Percentiles rank a stretch among this genome's conserved stretches.
Evolutionary conservation across 2,329 filamentous ascomycete genomes (phyloP).

Genomic region (Pseudopyricularia cyperi): DNA sequence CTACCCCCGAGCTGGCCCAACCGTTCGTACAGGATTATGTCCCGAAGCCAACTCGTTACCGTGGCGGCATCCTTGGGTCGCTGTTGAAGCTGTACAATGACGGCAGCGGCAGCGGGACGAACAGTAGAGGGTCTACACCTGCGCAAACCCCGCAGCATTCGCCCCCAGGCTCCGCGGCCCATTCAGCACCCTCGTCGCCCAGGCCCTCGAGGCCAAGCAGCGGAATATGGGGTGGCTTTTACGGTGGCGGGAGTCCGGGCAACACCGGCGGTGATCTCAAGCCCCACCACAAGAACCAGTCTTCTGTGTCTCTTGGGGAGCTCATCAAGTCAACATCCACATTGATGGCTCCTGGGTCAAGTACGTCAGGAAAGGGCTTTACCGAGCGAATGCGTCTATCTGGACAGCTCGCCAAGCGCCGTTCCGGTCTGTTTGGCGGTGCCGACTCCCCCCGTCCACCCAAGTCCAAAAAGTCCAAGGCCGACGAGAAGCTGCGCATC

Average conservation of each 20-base stretch:
- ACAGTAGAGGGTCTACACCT: slow-evolving; percentile 25
- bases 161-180: slow-evolving; percentile 7
- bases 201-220: slow-evolving; percentile 1
- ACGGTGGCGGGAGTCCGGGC: neutral
- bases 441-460: neutral
- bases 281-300: neutral
- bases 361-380: slow-evolving; percentile 26
- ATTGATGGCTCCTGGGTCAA: slow-evolving; percentile 23
- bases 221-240: neutral
- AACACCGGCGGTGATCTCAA: neutral
- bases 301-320: neutral
- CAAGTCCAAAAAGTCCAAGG: slow-evolving; percentile 4
- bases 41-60: slow-evolving; percentile 53
- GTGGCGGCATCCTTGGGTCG: slow-evolving; percentile 59
- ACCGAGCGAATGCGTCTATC: slow-evolving; percentile 11
- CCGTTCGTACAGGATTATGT: slow-evolving; percentile 51
- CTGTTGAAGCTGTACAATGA: slow-evolving; percentile 58
- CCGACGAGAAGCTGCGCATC: slow-evolving; percentile 24
- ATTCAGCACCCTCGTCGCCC: neutral
- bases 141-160: slow-evolving; percentile 27
- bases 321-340: slow-evolving; percentile 34
- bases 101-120: slow-evolving; percentile 16
- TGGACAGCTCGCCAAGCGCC: neutral
- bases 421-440: neutral
- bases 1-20: slow-evolving; percentile 34